Conservation (phyloP, 176 grass and related monocot species). For the Zea mays region DNA sequence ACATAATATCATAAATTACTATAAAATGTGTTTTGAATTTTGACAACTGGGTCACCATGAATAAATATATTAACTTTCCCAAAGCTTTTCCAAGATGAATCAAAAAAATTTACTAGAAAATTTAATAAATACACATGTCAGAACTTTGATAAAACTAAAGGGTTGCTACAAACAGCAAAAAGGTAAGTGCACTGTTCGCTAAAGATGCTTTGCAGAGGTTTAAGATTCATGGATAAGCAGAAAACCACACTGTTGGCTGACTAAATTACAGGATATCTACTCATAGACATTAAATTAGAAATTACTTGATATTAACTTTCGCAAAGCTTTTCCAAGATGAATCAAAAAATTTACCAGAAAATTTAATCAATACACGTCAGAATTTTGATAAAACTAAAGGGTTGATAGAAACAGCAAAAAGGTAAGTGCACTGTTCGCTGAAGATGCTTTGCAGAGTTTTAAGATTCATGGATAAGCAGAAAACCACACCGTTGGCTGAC, state of each 20-base stretch:
- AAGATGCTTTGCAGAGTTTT: not conserved
- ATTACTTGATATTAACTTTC: not conserved
- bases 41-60: not conserved
- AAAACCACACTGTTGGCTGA: not conserved
- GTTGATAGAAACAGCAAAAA: not conserved
- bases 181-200: not conserved
- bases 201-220: not conserved
- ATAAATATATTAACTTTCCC: not conserved
- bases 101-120: not conserved
- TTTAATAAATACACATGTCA: not conserved
- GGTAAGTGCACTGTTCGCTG: not conserved
- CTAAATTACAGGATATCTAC: not conserved
- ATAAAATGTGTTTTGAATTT: not conserved
- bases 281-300: conserved; percentile 15
- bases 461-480: not conserved
- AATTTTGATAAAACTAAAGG: not conserved
- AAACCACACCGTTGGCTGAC: not conserved
- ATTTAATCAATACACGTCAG: not conserved
- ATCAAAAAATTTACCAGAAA: conserved; percentile 2
- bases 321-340: not conserved
- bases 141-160: not conserved
- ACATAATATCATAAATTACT: not conserved
- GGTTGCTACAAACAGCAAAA: not conserved
- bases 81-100: not conserved
- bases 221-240: not conserved